Percentiles rank a stretch among this genome's conserved stretches.
Evolutionary conservation across 2,329 filamentous ascomycete genomes (phyloP).

Genomic region (Ophiocordyceps camponoti-floridani): DNA sequence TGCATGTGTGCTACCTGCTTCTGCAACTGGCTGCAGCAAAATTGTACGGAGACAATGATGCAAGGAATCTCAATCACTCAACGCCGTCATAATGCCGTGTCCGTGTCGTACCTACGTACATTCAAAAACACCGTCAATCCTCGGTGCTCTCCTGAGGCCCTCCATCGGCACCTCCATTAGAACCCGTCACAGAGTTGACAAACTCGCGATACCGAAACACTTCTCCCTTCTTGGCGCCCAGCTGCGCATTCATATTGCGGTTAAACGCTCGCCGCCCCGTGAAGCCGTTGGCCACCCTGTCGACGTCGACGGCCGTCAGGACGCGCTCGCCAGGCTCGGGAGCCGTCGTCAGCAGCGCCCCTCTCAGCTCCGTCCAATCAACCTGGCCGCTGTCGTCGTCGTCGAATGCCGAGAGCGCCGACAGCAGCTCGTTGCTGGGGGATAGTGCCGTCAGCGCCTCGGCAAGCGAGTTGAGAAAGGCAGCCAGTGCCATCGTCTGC

Average conservation of each 20-base stretch:
- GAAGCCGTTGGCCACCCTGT: constrained; percentile 76
- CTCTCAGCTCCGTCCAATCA: constrained; percentile 63
- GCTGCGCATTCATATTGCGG: constrained; percentile 33
- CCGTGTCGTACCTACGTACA: neutral
- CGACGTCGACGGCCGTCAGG: constrained; percentile 58
- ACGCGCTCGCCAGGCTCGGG: constrained; percentile 53
- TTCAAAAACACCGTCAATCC: constrained; percentile 1
- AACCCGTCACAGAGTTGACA: constrained; percentile 49
- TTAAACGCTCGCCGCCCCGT: constrained; percentile 70
- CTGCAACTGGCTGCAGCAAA: too few relatives aligned
- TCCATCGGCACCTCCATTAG: constrained; percentile 23
- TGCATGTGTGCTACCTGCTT: too few relatives aligned
- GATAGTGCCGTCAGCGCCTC: constrained; percentile 58
- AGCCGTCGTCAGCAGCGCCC: constrained; percentile 65
- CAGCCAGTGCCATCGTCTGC: constrained; percentile 64
- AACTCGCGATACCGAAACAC: constrained; percentile 93
- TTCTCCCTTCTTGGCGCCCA: constrained; percentile 52
- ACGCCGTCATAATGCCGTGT: too few relatives aligned
- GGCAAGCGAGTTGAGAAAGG: constrained; percentile 71
- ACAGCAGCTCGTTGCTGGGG: constrained; percentile 61
- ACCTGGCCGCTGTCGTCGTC: constrained; percentile 90
- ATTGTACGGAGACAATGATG: too few relatives aligned
- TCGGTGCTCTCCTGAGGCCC: constrained; percentile 12
- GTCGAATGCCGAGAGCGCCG: constrained; percentile 88
- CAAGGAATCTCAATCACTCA: too few relatives aligned